Evolutionary conservation across 306 rosid species (phyloP).

Genomic region (Malus sylvestris): DNA sequence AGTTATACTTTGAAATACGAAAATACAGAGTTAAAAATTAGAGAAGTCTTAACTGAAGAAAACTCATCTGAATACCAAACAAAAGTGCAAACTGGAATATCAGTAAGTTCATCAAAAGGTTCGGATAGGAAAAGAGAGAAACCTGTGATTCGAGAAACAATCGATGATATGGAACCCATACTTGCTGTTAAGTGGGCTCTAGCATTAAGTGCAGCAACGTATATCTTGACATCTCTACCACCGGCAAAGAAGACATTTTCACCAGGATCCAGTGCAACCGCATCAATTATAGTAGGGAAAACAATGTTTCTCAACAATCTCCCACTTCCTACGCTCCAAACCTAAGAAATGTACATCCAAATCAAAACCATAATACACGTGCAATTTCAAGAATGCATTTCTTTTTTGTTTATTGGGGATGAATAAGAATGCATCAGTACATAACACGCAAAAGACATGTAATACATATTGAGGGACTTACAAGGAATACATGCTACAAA

Average conservation of each 20-base stretch:
- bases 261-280: conserved; percentile 67
- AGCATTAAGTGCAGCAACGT: conserved; percentile 53
- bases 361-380: not conserved
- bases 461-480: not conserved
- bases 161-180: conserved; percentile 53
- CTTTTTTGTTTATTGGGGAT: no score
- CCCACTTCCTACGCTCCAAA: conserved; percentile 76
- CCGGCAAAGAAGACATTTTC: conserved; percentile 74
- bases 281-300: conserved; percentile 55
- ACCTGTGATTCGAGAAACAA: conserved; percentile 74
- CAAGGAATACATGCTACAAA: not conserved
- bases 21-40: not conserved
- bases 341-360: conserved; percentile 29
- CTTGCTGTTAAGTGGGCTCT: conserved; percentile 30
- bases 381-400: no score
- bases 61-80: not conserved
- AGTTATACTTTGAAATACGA: not conserved
- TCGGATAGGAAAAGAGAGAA: conserved; percentile 6
- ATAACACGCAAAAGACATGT: not conserved
- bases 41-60: not conserved
- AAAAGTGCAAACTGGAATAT: not conserved
- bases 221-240: conserved; percentile 67
- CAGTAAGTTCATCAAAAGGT: not conserved
- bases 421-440: no score
- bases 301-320: conserved; percentile 51